Evolutionary conservation across 139 green algal genomes (phyloP).

Genomic region (Ostreobium quekettii): DNA sequence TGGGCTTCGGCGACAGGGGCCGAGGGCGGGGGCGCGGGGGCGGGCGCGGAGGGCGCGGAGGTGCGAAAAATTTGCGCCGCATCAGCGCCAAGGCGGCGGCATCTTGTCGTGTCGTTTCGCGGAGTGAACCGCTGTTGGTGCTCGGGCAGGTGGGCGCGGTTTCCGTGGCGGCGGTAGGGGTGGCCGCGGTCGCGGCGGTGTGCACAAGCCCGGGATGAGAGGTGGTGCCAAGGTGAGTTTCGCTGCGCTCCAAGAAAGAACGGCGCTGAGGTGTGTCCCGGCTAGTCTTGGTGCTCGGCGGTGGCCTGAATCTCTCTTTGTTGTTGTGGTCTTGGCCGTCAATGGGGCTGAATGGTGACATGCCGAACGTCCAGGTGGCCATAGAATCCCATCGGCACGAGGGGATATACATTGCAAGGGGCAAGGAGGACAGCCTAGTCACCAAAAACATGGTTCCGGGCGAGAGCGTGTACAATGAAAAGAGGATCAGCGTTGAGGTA

Average conservation of each 20-base stretch:
- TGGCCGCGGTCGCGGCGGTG: constrained; percentile 27
- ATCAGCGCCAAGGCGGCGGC: neutral
- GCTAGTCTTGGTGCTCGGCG: neutral
- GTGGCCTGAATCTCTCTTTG: neutral
- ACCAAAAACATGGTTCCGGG: constrained; percentile 94
- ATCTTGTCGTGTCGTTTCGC: neutral
- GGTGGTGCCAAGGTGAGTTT: constrained; percentile 62
- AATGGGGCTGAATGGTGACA: neutral
- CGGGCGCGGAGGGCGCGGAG: constrained; percentile 7
- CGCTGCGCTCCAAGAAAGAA: neutral
- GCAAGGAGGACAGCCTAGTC: constrained; percentile 95
- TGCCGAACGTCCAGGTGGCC: constrained; percentile 44
- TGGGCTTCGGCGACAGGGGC: constrained; percentile 28
- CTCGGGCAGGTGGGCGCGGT: constrained; percentile 7
- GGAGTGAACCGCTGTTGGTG: neutral
- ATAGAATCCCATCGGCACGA: constrained; percentile 92
- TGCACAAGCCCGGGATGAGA: constrained; percentile 67
- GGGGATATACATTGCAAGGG: constrained; percentile 94
- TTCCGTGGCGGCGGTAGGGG: constrained; percentile 38
- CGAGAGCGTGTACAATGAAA: constrained; percentile 97
- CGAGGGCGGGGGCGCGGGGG: constrained; percentile 5
- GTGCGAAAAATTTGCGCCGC: neutral
- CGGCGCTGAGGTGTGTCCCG: neutral
- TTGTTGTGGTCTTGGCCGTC: constrained; percentile 2
- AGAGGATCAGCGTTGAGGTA: constrained; percentile 89